Percentiles rank a stretch among this genome's conserved stretches.
These are phyloP conservation scores for Vitis hybrid DNA, from an alignment of 177 flowering plant species.

Conservation along the genomic window DNA sequence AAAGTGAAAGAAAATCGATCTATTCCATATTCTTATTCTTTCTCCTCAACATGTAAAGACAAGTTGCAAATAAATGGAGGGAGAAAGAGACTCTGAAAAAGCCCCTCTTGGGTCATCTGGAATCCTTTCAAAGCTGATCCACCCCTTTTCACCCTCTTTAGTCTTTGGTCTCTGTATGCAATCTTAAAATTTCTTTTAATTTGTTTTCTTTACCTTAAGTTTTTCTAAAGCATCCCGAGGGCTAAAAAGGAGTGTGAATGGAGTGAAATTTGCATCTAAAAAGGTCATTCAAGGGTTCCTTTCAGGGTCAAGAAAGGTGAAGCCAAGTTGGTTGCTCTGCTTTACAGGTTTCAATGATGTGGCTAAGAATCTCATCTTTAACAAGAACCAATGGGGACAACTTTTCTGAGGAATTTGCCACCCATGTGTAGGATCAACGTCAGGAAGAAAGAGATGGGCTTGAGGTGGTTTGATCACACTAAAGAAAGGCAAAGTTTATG, in stretches of 20 bases:
- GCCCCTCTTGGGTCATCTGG: conserved; percentile 11
- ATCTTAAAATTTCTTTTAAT: background rate
- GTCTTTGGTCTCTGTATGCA: background rate
- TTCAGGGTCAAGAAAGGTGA: background rate
- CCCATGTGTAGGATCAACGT: too few relatives aligned
- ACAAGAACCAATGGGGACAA: too few relatives aligned
- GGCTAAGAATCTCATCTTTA: conserved; percentile 5
- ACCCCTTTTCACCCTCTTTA: background rate
- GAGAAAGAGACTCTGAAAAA: conserved; percentile 8
- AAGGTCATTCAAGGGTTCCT: conserved; percentile 14
- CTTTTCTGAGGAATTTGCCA: too few relatives aligned
- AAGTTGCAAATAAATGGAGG: conserved; percentile 8
- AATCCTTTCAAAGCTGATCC: conserved; percentile 18
- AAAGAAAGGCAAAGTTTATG: too few relatives aligned
- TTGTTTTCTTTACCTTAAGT: background rate
- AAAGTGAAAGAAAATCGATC: background rate
- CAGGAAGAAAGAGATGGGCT: too few relatives aligned
- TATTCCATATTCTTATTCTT: conserved; percentile 14
- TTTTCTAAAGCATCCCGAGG: conserved; percentile 2
- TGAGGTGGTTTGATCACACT: too few relatives aligned
- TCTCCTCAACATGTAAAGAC: conserved; percentile 17
- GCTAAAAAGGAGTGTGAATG: conserved; percentile 14
- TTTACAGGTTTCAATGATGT: conserved; percentile 24
- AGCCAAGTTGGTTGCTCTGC: conserved; percentile 13
- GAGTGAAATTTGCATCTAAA: conserved; percentile 5